A percentile compares a stretch with the other conserved stretches of the same genome.
These are phyloP conservation scores for Boechera stricta DNA, from an alignment of 345 rosid genomes.

Conservation along the genomic window DNA sequence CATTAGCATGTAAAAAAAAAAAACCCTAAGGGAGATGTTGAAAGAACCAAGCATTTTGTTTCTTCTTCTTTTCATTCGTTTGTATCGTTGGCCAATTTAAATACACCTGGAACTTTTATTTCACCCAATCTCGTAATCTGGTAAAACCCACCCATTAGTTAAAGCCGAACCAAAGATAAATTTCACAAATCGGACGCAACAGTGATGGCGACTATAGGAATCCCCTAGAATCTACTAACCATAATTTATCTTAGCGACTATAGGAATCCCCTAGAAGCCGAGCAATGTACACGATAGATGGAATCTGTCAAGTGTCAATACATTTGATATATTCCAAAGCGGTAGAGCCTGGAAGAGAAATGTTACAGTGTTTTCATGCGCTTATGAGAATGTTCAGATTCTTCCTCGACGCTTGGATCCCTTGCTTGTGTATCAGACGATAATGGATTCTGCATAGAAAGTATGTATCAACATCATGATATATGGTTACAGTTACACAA, in stretches of 20 bases:
- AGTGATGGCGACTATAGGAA: no score
- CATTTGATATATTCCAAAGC: conserved; percentile 31
- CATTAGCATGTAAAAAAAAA: no score
- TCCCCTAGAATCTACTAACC: conserved; percentile 31
- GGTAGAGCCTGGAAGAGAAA: conserved; percentile 21
- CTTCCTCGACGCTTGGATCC: conserved; percentile 56
- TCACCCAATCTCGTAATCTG: no score
- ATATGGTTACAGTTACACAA: not conserved
- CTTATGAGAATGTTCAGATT: conserved; percentile 67
- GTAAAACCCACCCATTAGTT: no score
- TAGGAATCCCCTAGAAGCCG: conserved; percentile 35
- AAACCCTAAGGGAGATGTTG: no score
- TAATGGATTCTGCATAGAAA: conserved; percentile 54
- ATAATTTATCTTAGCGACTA: conserved; percentile 23
- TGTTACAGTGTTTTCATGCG: conserved; percentile 52
- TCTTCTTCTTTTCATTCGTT: no score
- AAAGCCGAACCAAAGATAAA: no score
- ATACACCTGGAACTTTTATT: no score
- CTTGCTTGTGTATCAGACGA: conserved; percentile 51
- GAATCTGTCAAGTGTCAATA: conserved; percentile 39
- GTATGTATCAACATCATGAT: conserved; percentile 31
- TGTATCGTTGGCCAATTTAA: no score
- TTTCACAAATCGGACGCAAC: no score
- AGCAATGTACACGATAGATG: conserved; percentile 39
- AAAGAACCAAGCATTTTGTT: no score